Conservation (phyloP, 148 eudicot species). For the Cornus kousa region DNA sequence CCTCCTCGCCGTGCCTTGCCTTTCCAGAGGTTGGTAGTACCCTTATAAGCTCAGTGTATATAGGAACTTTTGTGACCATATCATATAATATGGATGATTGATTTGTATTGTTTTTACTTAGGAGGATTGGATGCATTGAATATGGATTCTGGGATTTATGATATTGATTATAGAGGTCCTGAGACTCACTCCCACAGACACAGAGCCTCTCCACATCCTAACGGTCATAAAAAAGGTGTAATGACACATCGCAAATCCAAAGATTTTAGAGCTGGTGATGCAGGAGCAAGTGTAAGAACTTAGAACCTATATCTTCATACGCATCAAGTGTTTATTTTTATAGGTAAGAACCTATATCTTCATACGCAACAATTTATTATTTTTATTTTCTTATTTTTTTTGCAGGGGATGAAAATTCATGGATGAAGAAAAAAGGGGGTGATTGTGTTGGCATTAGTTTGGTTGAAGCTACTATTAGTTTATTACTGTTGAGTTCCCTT, state of each 20-base stretch:
- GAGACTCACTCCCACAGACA: constrained; percentile 56
- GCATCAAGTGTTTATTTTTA: not conserved
- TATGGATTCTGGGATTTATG: constrained; percentile 39
- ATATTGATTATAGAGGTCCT: constrained; percentile 67
- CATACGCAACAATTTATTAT: not conserved
- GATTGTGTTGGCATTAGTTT: not conserved
- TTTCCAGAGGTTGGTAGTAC: constrained; percentile 13
- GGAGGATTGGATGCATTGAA: constrained; percentile 13
- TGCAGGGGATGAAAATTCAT: not conserved
- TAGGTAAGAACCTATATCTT: not conserved
- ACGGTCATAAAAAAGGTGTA: not conserved
- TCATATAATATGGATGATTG: not conserved
- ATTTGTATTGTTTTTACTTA: not conserved
- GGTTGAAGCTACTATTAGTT: not conserved
- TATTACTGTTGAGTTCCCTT: not conserved
- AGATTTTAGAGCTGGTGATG: constrained; percentile 1
- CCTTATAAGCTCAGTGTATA: not conserved
- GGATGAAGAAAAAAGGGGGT: not conserved
- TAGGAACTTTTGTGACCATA: no score
- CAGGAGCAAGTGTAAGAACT: not conserved
- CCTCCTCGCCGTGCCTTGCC: constrained; percentile 12
- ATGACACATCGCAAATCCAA: not conserved
- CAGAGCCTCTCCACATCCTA: constrained; percentile 43
- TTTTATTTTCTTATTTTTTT: not conserved
- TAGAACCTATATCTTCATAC: not conserved